Base-by-base conservation (phyloP, 2,329 filamentous ascomycete species). In the Nemania abortiva region DNA sequence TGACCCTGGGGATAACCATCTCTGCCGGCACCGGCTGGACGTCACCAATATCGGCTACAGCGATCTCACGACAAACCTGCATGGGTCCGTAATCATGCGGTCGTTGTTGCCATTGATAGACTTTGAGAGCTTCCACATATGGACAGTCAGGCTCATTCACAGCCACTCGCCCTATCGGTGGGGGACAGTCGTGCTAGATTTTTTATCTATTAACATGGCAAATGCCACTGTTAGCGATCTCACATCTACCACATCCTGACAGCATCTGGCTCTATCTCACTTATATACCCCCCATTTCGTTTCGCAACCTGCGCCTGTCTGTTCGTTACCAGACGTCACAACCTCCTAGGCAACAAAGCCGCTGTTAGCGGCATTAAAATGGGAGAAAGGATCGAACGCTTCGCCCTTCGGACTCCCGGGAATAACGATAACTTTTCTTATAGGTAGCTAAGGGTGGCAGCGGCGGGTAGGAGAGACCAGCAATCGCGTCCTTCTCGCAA, bases 1-100 rank as follows among this genome's bases (percentile, higher is more conserved):
- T 34, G 27, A 42, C 42, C 42, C 50, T 37, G 45, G 34, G 42
- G 50, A 9, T 18, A 49, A 29, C 42, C 47, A 37, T 42, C 22
- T 52, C 55, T 65, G 37, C 34, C 42, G 34, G 52, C 34, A 29
- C 66, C 52, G 56, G 58, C 52, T 42, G 37, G 37, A 58, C 31
- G 58, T 55, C 54, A 63, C 54, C 34, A 50, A 29, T 20, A 29
- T 47, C 37, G 42, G 34, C 29, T 59, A 50, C 49, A 54, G 64
- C 60, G 63, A 70, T 66, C 63, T 59, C 67, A 52, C 60, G 20
- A 63, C 50, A 27, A 54, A 63, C 65, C 24, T 61, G 68, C 68
- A 70, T 70, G 47, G 54, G 58, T 59, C 20, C 34, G 55, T 50
- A 57, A 61, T 56, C 53, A 53, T 37, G 56, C 18, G 31, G 50